Evolutionary conservation across 306 rosid genomes (phyloP), one percentile per base, ranked within the genome.

Genomic region (Lotus japonicus): DNA sequence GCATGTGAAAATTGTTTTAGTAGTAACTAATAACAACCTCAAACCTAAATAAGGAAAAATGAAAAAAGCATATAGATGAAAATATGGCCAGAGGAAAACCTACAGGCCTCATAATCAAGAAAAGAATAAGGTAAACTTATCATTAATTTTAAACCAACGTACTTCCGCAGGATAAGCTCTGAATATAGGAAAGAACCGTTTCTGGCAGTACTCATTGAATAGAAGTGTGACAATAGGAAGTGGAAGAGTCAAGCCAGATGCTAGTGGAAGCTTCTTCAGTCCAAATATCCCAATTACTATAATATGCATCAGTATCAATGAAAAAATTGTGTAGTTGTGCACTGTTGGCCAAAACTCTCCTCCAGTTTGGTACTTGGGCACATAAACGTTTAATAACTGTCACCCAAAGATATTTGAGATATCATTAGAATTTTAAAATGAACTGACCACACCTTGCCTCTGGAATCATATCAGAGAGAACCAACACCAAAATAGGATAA

Each of bases 241-340:
- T 71, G 96, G 94, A 43, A 86, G 65, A 12, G 15, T 83, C 55
- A 82, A 77, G 58, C 66, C 79, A 15, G 97, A 41, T 57, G 89
- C 96, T 50, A 88, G 7, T 11, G 92, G 85, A 76, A 88, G 72
- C 81, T 83, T 52, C 81, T 88, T 91, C 68, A 84, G 67, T 66
- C 97, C 92, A 61, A 91, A 91, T 52, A 84, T 70, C 58, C 97
- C 97, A 72, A 91, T 83, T 9, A 87, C 91, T 62, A 91, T 88
- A 56, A 86, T 72, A 58, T 91, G 97, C 97, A 91, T 91, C 61
- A 91, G 80, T 9, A 86, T 44, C 83, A 91, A 69, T 51, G 96
- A 83, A 77, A 88, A 88, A 54, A 91, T 82, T 52, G 85, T 84
- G 55, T 78, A 84, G 63, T 71, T 42, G 79, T 88, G 96, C 60